Conservation (phyloP, 2,329 filamentous ascomycete species). For the Fusarium sp. region DNA sequence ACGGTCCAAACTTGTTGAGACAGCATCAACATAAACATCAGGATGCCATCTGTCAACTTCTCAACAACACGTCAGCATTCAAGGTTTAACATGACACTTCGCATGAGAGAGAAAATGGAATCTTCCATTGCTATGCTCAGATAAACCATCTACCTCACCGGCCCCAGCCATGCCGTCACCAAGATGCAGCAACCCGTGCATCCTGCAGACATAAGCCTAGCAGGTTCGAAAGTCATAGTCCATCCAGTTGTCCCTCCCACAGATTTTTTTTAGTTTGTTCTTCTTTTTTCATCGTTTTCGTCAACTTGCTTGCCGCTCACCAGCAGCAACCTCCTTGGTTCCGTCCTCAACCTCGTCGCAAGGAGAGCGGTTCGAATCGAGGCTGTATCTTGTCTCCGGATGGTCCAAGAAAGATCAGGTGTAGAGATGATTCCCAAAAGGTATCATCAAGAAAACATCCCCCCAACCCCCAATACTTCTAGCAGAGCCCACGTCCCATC, state of each 20-base stretch:
- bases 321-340: conserved; percentile 25
- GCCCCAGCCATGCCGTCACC: conserved; percentile 24
- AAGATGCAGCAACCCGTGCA: conserved; percentile 13
- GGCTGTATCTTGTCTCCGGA: conserved; percentile 20
- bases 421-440: conserved; percentile 24
- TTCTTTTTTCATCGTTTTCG: conserved; percentile 38
- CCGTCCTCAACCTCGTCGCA: conserved; percentile 26
- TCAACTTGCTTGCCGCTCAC: conserved; percentile 21
- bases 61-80: neutral
- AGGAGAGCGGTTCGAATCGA: conserved; percentile 21
- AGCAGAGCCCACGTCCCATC: conserved; percentile 39
- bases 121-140: conserved; percentile 40
- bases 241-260: conserved; percentile 41
- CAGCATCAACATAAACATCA: neutral
- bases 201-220: conserved; percentile 25
- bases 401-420: conserved; percentile 23
- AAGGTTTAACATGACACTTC: neutral
- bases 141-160: conserved; percentile 41
- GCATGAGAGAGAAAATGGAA: conserved; percentile 37
- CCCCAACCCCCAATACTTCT: conserved; percentile 37
- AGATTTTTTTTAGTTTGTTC: conserved; percentile 39
- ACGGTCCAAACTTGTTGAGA: neutral
- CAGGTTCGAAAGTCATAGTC: conserved; percentile 39
- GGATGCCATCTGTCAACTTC: neutral
- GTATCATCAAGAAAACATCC: conserved; percentile 20